Base-by-base conservation (phyloP, 164 flowering plant genomes). In the Aristolochia fimbriata region DNA sequence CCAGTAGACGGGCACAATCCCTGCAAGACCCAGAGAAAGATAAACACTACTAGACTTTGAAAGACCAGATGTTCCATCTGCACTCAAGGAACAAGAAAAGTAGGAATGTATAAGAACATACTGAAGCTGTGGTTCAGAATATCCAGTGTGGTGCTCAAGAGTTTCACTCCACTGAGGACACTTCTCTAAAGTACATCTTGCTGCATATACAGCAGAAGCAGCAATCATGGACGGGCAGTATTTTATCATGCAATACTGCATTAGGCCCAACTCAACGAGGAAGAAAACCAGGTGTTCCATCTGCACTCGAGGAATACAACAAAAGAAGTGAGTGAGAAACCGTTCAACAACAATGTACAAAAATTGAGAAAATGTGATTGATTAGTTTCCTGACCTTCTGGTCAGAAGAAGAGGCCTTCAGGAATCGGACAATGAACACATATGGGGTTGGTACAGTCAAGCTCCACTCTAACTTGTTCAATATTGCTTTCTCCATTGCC, bases 151-250 rank as follows among this genome's bases (percentile, higher is more conserved):
- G 24, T 71, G 55, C 70, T 81, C 73, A 0, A 93, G 85, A 0
- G 94, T 87, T 15, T 81, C 82, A 7, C 64, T 79, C 98, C 98
- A 93, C 30, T 59, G 17, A 19, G 93, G 91, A 15, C 15, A 68
- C 66, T 67, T 76, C 71, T 65, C 71, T 8, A 93, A 73, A 10
- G 88, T 80, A 72, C 79, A 73, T 1, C 86, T 73, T 4, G 98
- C 97, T 0, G 83, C 98, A 64, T 83, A 90, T 52, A 90, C 92
- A 17, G 97, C 97, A 22, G 97, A 78, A 59, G 98, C 98, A 24
- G 97, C 90, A 24, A 93, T 64, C 94, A 87, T 78, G 2, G 97
- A 93, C 31, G 96, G 91, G 60, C 75, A 64, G 68, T 73, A 83
- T 43, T 65, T 69, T 3, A 74, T 41, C 24, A 79, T 73, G 19